Evolutionary conservation across 768 basidiomycete species (phyloP), one percentile per base, ranked within the genome.

Genomic region (Gymnopilus dilepis): DNA sequence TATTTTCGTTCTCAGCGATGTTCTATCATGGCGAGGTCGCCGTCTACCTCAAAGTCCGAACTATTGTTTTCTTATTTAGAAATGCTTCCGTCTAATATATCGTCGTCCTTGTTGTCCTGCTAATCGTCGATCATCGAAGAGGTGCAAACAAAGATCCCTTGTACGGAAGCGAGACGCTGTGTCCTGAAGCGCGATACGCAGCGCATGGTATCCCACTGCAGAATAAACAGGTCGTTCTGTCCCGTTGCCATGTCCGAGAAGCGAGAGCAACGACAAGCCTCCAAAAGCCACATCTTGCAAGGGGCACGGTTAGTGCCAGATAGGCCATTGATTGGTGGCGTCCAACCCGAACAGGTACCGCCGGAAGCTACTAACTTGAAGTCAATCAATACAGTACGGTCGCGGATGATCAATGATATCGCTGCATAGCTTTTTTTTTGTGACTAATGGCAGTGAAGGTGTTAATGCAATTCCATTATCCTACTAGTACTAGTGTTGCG

Each of bases 21-120:
- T 2, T 50, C 11, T 17, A 19, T 22, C 33, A 22, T 13, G 38
- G 45, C 15, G 31, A 43, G 22, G 55, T 9, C 15, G 28, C 17
- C 30, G 15, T 53, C 34, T 41, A 51, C 19, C 51, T 45, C 47
- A 58, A 62, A 22, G 61, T 58, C 58, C 56, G 52, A 50, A 37
- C 51, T 52, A 63, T 65, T 65, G 64, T 65, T 65, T 60, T 59
- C 60, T 61, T 33, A 48, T 61, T 61, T 56, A 53, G 60, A 57
- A 61, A 58, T 30, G 37, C n/a, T 60, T 52, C 56, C 63, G 54
- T 33, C 28, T 43, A 47, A 21, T 54, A 26, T 22, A 30, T 47
- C 33, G 15, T 22, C 15, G 37, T 41, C 55, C 41, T 62, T 54
- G 28, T 33, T 42, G 30, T 42, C 24, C 8, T 9, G 13, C 17